Percentiles rank a stretch among this genome's conserved stretches.
Evolutionary conservation across 805 yeast genomes (phyloP).

Genomic region (Saccharomycopsis sp.): DNA sequence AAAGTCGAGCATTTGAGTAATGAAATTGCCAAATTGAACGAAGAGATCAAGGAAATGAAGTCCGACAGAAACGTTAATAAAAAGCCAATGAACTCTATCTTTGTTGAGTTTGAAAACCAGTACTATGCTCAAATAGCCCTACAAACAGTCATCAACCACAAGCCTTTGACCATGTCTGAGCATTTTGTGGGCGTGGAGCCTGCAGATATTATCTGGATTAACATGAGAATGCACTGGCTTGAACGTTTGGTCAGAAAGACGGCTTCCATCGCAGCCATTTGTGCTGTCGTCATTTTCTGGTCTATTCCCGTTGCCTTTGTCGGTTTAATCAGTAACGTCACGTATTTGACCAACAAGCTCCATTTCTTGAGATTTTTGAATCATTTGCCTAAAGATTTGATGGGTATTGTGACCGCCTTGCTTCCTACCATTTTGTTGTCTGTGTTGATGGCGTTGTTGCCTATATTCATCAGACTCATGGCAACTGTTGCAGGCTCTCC

Average conservation of each 20-base stretch:
- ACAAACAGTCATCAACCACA: conserved; percentile 58
- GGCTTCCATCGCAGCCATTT: conserved; percentile 46
- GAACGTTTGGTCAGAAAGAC: conserved; percentile 52
- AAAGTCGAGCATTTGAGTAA: conserved; percentile 51
- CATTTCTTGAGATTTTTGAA: conserved; percentile 51
- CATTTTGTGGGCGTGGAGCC: conserved; percentile 59
- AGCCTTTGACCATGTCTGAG: conserved; percentile 57
- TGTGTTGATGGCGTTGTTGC: conserved; percentile 58
- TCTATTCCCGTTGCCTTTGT: conserved; percentile 74
- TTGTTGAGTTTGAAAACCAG: conserved; percentile 73
- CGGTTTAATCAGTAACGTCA: conserved; percentile 64
- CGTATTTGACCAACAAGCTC: conserved; percentile 50
- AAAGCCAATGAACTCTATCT: conserved; percentile 67
- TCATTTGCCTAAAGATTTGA: conserved; percentile 43
- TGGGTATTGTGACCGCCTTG: conserved; percentile 63
- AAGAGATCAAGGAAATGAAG: conserved; percentile 52
- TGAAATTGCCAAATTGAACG: conserved; percentile 48
- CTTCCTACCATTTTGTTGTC: conserved; percentile 64
- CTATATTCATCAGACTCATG: conserved; percentile 56
- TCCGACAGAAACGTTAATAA: conserved; percentile 35
- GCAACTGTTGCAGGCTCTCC: conserved; percentile 55
- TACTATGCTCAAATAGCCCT: conserved; percentile 68
- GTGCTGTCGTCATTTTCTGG: conserved; percentile 59
- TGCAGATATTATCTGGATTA: conserved; percentile 58
- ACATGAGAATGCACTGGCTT: conserved; percentile 77